Evolutionary conservation across 2,329 filamentous ascomycete genomes (phyloP).

Genomic region (Diaporthe batatas): DNA sequence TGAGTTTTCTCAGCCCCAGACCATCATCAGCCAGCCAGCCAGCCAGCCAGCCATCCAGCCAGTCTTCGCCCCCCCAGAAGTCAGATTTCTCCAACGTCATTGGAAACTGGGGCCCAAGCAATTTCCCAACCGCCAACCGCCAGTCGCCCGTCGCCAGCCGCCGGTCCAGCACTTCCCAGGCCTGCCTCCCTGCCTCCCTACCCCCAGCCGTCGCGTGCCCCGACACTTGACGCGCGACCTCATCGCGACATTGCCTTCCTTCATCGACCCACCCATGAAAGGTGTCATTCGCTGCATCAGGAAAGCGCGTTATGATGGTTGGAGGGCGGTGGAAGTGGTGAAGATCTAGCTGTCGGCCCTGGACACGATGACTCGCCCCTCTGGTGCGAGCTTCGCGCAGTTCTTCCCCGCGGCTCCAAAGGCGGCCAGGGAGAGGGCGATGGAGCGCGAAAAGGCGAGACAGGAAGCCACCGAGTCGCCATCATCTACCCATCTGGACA

Average conservation of each 20-base stretch:
- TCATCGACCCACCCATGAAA: slow-evolving; percentile 52
- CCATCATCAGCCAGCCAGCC: neutral
- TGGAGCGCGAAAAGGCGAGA: slow-evolving; percentile 73
- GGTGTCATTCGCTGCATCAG: slow-evolving; percentile 50
- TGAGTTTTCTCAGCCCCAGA: slow-evolving; percentile 31
- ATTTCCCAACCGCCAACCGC: slow-evolving; percentile 38
- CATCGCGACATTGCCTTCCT: slow-evolving; percentile 36
- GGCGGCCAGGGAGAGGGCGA: slow-evolving; percentile 68
- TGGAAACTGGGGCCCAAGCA: slow-evolving; percentile 29
- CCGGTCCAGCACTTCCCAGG: slow-evolving; percentile 26
- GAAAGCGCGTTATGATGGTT: slow-evolving; percentile 67
- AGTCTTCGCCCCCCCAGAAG: slow-evolving; percentile 22
- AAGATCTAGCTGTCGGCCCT: slow-evolving; percentile 57
- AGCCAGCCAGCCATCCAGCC: slow-evolving; percentile 11
- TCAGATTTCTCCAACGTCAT: slow-evolving; percentile 31
- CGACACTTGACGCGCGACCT: slow-evolving; percentile 40
- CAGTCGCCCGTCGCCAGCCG: slow-evolving; percentile 12
- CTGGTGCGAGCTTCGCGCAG: slow-evolving; percentile 82
- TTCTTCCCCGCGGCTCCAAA: slow-evolving; percentile 86
- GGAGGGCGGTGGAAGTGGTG: slow-evolving; percentile 65
- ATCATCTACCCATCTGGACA: slow-evolving; percentile 44
- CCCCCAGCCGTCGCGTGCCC: slow-evolving; percentile 40
- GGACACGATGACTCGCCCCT: slow-evolving; percentile 81
- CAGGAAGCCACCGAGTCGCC: slow-evolving; percentile 56
- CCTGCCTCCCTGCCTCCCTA: neutral